These are phyloP conservation scores for Cymbomonas tetramitiformis DNA, from an alignment of 139 green algal species.

Conservation along the genomic window DNA sequence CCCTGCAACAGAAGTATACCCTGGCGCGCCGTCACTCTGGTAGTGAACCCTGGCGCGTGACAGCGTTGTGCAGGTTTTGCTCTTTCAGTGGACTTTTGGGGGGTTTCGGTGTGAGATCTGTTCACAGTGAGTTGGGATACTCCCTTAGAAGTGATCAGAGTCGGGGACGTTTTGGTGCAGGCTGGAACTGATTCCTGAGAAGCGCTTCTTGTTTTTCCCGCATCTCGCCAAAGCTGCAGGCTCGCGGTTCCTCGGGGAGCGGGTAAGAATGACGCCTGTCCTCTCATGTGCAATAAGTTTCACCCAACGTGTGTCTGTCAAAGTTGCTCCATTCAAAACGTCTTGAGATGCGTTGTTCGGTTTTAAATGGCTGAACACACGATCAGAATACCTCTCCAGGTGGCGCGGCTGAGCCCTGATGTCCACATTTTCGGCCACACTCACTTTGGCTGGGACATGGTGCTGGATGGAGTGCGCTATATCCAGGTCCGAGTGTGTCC, in stretches of 20 bases:
- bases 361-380: no score
- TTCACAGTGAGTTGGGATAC: slow-evolving; percentile 15
- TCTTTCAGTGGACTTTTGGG: no score
- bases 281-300: slow-evolving; percentile 21
- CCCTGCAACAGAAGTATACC: no score
- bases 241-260: slow-evolving; percentile 30
- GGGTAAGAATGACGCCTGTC: slow-evolving; percentile 30
- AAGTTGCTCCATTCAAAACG: no score
- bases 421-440: slow-evolving; percentile 60
- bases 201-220: slow-evolving; percentile 61
- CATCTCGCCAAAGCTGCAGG: slow-evolving; percentile 55
- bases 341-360: no score
- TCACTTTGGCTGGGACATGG: slow-evolving; percentile 61
- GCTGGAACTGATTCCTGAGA: slow-evolving; percentile 58
- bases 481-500: slow-evolving; percentile 56
- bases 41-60: no score
- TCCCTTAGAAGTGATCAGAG: slow-evolving; percentile 41
- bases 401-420: no score
- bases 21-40: no score
- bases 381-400: no score
- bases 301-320: no score
- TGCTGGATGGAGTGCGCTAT: slow-evolving; percentile 37
- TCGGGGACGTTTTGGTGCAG: slow-evolving; percentile 56
- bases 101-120: no score
- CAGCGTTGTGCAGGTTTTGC: no score